Evolutionary conservation across 257 asterid genomes (phyloP).

Genomic region (Fraxinus quadrangulata): DNA sequence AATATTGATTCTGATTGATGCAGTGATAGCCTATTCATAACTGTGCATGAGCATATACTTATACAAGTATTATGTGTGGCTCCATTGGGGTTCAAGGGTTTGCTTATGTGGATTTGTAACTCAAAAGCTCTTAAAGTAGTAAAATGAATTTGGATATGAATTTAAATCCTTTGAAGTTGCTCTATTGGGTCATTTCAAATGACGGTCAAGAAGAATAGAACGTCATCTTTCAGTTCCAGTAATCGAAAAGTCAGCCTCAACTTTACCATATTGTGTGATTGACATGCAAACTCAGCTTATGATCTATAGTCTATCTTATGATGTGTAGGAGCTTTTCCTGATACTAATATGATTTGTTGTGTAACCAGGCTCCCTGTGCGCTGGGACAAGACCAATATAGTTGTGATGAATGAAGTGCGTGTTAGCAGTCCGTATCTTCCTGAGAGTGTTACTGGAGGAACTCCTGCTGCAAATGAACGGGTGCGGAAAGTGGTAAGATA

Average conservation of each 20-base stretch:
- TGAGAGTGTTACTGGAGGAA: slow-evolving; percentile 84
- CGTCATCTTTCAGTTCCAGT: not conserved
- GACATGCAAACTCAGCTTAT: not conserved
- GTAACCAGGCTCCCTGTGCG: slow-evolving; percentile 84
- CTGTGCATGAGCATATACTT: not conserved
- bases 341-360: slow-evolving; percentile 20
- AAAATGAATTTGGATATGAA: not conserved
- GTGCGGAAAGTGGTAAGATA: slow-evolving; percentile 93
- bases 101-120: not conserved
- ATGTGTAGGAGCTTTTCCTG: not conserved
- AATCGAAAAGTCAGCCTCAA: no score
- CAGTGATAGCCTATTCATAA: not conserved
- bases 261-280: not conserved
- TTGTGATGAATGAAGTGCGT: slow-evolving; percentile 96
- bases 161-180: not conserved
- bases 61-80: not conserved
- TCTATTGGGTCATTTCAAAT: not conserved
- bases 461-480: slow-evolving; percentile 93
- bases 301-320: not conserved
- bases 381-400: slow-evolving; percentile 89
- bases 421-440: slow-evolving; percentile 95
- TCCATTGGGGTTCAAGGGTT: not conserved
- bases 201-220: not conserved
- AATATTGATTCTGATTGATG: not conserved
- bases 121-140: not conserved